Percentiles rank a stretch among this genome's conserved stretches.
These are phyloP conservation scores for Glebionis coronaria DNA, from an alignment of 129 eudicot genomes.

Conservation along the genomic window DNA sequence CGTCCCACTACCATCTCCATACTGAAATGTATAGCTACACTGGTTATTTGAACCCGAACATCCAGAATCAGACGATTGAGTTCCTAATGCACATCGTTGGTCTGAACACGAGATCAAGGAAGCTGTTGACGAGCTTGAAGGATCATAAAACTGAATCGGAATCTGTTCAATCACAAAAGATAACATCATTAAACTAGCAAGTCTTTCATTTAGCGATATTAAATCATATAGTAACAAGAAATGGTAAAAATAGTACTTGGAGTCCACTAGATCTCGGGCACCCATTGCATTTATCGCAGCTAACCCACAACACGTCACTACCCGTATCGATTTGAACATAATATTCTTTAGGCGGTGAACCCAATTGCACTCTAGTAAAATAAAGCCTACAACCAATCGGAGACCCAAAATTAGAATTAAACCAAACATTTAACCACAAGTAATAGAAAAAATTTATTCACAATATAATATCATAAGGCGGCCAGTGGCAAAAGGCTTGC, in stretches of 20 bases:
- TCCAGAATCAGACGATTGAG: conserved; percentile 60
- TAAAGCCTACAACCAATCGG: conserved; percentile 90
- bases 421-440: too few relatives aligned
- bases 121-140: conserved; percentile 72
- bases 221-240: conserved; percentile 6
- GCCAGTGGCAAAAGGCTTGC: too few relatives aligned
- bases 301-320: conserved; percentile 91
- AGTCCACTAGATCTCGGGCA: conserved; percentile 95
- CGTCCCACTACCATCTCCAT: conserved; percentile 96
- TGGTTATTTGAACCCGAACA: conserved; percentile 58
- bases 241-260: conserved; percentile 41
- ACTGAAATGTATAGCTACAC: conserved; percentile 84
- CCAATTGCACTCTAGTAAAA: conserved; percentile 69
- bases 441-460: too few relatives aligned
- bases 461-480: too few relatives aligned
- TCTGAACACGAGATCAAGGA: conserved; percentile 64
- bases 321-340: conserved; percentile 95
- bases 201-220: not conserved
- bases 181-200: not conserved
- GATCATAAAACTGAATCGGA: conserved; percentile 71
- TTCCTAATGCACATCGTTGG: conserved; percentile 70
- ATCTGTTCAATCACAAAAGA: conserved; percentile 41
- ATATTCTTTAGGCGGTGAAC: conserved; percentile 81
- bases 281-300: conserved; percentile 72
- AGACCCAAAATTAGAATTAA: too few relatives aligned